Base-by-base conservation (phyloP, 2,329 filamentous ascomycete species). In the Penicillium hesseltinei region DNA sequence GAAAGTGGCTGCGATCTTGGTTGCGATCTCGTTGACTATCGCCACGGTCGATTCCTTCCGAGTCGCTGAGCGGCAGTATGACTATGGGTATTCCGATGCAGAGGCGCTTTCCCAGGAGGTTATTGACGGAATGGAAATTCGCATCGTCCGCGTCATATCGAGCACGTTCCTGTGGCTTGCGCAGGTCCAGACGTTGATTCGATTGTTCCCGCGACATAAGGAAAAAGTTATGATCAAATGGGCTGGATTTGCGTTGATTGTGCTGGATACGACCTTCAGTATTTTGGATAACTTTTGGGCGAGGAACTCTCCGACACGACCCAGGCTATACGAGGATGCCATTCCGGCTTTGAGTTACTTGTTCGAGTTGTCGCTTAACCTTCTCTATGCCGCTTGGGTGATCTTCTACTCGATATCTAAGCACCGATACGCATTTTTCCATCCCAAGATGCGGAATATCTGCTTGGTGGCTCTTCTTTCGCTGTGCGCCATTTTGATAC, bases 151-250 rank as follows among this genome's bases (percentile, higher is more conserved):
- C 63, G 86, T 97, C 65, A 91, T 99, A 62, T 97, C 93, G 19
- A 92, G 96, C 74, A 92, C 94, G 1, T 97, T 97, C 73, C 81
- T 99, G 31, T 97, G 94, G 93, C 85, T 99, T 39, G 94, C 94
- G 1, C 94, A 99, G 75, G 93, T 96, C 1, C 94, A 99, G 77
- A 99, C 94, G 0, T 78, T 99, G 57, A 97, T 97, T 66, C 89
- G 94, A 52, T 81, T 99, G 1, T 99, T 99, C 66, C 94, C 94
- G 8, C 90, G 94, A 35, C 93, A 97, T 70, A 90, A 95, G 69
- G 94, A 99, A 77, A 97, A 97, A 77, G 88, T 97, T 51, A 90
- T 97, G 64, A 99, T 99, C 77, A 97, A 97, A 78, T 99, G 93
- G 93, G 91, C 93, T 17, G 94, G 93, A 1, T 97, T 97, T 71